Evolutionary conservation across 805 yeast species (phyloP).

Genomic region (Nakazawaea laoshanensis): DNA sequence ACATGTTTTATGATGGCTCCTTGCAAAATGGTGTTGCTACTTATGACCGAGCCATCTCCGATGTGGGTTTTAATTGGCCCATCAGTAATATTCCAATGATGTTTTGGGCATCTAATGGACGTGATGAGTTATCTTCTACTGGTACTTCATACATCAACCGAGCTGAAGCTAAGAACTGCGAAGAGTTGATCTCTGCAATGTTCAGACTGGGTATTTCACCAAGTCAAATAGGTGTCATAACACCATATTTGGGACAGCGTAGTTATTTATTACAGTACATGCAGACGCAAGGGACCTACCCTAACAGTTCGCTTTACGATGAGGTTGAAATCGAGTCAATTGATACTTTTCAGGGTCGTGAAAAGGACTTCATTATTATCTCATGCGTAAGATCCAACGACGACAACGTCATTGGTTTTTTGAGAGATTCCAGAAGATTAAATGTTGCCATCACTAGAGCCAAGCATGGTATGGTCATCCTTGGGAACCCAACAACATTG

Average conservation of each 20-base stretch:
- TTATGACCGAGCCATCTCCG: constrained; percentile 50
- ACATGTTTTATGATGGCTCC: constrained; percentile 88
- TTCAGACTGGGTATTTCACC: constrained; percentile 75
- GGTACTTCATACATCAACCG: constrained; percentile 82
- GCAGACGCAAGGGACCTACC: constrained; percentile 58
- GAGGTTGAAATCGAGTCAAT: constrained; percentile 83
- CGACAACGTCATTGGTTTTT: constrained; percentile 68
- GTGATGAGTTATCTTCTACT: constrained; percentile 76
- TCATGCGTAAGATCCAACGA: constrained; percentile 62
- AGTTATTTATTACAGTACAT: constrained; percentile 73
- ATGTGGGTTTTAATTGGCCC: constrained; percentile 86
- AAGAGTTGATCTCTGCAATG: constrained; percentile 61
- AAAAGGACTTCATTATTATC: constrained; percentile 41
- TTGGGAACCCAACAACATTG: constrained; percentile 80
- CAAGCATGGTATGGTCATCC: constrained; percentile 65
- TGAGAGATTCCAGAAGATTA: constrained; percentile 77
- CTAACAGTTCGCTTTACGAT: constrained; percentile 52
- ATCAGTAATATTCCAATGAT: constrained; percentile 80
- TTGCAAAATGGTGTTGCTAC: constrained; percentile 87
- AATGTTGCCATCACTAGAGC: constrained; percentile 91
- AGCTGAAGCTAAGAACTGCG: constrained; percentile 85
- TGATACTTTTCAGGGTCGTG: constrained; percentile 56
- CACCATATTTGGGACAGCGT: constrained; percentile 93
- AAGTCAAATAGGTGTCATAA: constrained; percentile 80
- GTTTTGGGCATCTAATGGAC: constrained; percentile 88